Conservation (phyloP, 1,139 yeast species). For the Yamadazyma jaroonii region DNA sequence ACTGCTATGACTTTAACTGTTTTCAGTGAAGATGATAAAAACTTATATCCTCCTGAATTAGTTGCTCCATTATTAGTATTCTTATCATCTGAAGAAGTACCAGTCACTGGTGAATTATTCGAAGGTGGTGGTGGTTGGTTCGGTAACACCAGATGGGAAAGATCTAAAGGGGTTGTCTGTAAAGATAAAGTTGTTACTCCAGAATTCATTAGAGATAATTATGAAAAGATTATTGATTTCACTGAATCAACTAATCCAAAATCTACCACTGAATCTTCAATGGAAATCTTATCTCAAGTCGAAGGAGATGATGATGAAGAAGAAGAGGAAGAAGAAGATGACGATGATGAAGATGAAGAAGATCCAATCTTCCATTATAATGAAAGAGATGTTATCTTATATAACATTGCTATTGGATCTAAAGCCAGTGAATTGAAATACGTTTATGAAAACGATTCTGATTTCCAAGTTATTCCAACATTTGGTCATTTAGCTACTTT, state of each 20-base stretch:
- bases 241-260: constrained; percentile 59
- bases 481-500: constrained; percentile 83
- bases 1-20: constrained; percentile 94
- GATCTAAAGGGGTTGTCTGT: constrained; percentile 81
- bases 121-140: constrained; percentile 86
- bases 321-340: constrained; percentile 46
- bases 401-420: constrained; percentile 91
- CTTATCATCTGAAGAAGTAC: constrained; percentile 71
- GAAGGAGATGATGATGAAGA: constrained; percentile 51
- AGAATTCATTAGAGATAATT: constrained; percentile 68
- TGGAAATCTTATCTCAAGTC: constrained; percentile 72
- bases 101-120: constrained; percentile 43
- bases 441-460: constrained; percentile 70
- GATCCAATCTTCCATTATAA: constrained; percentile 49
- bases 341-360: constrained; percentile 51
- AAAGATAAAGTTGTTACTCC: constrained; percentile 55
- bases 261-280: constrained; percentile 71
- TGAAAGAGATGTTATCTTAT: constrained; percentile 73
- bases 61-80: constrained; percentile 89
- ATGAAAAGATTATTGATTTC: constrained; percentile 68
- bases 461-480: constrained; percentile 89
- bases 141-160: constrained; percentile 93
- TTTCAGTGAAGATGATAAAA: constrained; percentile 71
- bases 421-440: constrained; percentile 72
- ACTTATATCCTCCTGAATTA: constrained; percentile 81